A percentile compares a stretch with the other conserved stretches of the same genome.
phyloP scores from a whole-genome alignment of 2,329 filamentous ascomycete species.

The Fusarium liriodendri region DNA sequence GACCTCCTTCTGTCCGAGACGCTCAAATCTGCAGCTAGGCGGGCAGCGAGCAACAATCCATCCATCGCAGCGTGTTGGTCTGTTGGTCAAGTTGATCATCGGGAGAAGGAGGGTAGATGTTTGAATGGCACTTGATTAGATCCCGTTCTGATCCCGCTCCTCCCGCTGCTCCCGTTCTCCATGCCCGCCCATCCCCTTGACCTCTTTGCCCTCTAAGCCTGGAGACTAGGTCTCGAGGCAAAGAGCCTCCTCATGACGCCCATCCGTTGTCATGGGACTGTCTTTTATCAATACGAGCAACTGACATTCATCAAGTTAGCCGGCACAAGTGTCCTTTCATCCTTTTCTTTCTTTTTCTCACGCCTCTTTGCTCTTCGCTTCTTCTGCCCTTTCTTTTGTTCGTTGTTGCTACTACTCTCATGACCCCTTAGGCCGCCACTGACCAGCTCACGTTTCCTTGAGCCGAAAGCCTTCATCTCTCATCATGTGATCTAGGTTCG shows the following conservation, averaged over 20 bases:
- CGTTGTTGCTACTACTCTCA: neutral
- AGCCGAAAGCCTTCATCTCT: neutral
- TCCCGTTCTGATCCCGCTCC: conserved; percentile 3
- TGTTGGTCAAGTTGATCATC: conserved; percentile 2
- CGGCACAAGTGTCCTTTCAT: neutral
- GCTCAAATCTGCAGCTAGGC: conserved; percentile 10
- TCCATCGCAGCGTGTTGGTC: conserved; percentile 10
- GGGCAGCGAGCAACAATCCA: neutral
- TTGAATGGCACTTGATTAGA: neutral
- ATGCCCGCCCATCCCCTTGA: neutral
- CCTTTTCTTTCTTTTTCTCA: neutral
- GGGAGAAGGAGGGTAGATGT: neutral
- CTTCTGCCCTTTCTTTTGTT: neutral
- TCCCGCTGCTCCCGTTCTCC: neutral
- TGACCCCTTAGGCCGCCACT: neutral
- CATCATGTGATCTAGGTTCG: conserved; percentile 10
- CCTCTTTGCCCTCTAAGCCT: neutral
- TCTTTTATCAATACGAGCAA: neutral
- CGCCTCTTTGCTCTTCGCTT: neutral
- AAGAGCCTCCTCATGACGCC: neutral
- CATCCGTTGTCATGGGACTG: neutral
- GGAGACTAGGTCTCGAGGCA: neutral
- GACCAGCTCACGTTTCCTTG: neutral
- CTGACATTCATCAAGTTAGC: neutral
- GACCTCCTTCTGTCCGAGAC: conserved; percentile 23